These are phyloP conservation scores for Penicillium herquei DNA, from an alignment of 495 filamentous ascomycete species.

Conservation along the genomic window DNA sequence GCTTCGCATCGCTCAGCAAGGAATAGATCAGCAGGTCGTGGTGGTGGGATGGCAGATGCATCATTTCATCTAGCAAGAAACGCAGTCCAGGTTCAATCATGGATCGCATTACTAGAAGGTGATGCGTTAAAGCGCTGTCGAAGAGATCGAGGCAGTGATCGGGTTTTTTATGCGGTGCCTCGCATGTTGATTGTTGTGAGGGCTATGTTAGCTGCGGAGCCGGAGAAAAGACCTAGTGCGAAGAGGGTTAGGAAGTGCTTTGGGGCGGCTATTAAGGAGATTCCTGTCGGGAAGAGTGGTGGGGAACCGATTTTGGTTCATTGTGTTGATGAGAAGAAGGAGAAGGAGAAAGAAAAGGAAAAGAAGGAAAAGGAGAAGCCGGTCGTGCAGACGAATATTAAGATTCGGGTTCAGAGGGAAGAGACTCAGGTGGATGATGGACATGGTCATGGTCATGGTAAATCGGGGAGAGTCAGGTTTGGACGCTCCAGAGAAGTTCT, in stretches of 20 bases:
- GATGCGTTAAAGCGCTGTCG: constrained; percentile 57
- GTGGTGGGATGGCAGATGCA: constrained; percentile 69
- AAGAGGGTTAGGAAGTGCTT: constrained; percentile 27
- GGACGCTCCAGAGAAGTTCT: not conserved
- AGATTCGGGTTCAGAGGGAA: not conserved
- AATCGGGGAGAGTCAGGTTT: too few species aligned
- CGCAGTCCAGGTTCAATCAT: constrained; percentile 69
- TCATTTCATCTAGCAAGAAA: constrained; percentile 76
- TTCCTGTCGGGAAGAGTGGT: constrained; percentile 1
- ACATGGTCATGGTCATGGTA: not conserved
- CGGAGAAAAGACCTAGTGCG: constrained; percentile 37
- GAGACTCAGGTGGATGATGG: not conserved
- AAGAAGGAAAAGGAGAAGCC: constrained; percentile 1
- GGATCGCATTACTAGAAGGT: constrained; percentile 69
- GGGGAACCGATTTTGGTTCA: constrained; percentile 4
- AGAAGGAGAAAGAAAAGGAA: not conserved
- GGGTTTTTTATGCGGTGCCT: constrained; percentile 36
- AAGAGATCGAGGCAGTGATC: constrained; percentile 44
- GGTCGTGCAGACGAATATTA: not conserved
- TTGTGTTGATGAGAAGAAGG: constrained; percentile 11
- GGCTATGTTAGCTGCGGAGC: constrained; percentile 43
- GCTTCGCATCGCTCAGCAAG: constrained; percentile 68
- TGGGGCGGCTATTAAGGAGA: constrained; percentile 15
- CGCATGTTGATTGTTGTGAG: constrained; percentile 42
- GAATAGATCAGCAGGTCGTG: constrained; percentile 64